Base-by-base conservation (phyloP, 164 flowering plant genomes). In the Dillenia turbinata region DNA sequence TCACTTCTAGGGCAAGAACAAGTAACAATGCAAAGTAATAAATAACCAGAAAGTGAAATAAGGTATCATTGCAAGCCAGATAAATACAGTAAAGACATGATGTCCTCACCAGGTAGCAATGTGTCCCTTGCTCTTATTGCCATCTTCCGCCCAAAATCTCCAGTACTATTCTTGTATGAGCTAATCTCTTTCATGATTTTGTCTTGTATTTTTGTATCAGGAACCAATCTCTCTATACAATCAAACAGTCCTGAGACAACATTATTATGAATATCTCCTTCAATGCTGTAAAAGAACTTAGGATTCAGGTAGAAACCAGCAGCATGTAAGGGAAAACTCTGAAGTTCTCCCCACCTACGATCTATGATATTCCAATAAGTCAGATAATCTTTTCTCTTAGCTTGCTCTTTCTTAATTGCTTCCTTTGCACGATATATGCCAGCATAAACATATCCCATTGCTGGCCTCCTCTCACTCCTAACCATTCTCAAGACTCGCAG, bases 71-170 rank as follows among this genome's bases (percentile, higher is more conserved):
- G 5, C 5, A 5, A 33, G 40, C 40, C 51, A 9, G 33, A 24
- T 3, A 51, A 33, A 50, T 24, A 10, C n/a, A 22, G 13, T 22
- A 49, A 10, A 50, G 33, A 9, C 56, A 47, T 46, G 63, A 65
- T 46, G 44, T 54, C 50, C 85, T 78, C 69, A 92, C 96, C 86
- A 52, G 96, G 96, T 60, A 82, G 85, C 63, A 85, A 66, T 47
- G 81, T 73, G 43, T 84, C 83, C 67, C 87, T 83, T 12, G 96
- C 85, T 81, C 98, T 70, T 51, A 82, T 69, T 43, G 97, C 90
- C 86, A 87, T 88, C 77, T 88, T 85, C 62, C 98, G 77, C 12
- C 97, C 96, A 68, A 93, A 85, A 75, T 88, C 97, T 49, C 98
- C 97, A 19, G 51, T 69, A 65, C 84, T 88, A 63, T 77, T 81